Evolutionary conservation across 495 filamentous ascomycete genomes (phyloP).

Genomic region (Penicillium cosmopolitanum): DNA sequence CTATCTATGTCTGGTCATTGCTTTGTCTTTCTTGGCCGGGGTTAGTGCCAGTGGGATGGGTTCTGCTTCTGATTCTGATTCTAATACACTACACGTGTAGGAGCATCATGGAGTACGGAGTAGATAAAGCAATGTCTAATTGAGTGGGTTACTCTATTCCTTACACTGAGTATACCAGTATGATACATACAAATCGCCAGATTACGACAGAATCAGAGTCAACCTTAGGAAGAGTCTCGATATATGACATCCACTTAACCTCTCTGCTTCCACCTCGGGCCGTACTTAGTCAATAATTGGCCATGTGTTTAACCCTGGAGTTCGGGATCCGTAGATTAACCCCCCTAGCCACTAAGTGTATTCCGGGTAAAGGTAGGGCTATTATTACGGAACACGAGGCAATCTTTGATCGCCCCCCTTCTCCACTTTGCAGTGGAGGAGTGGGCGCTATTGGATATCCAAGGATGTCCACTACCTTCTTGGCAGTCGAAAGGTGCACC

Average conservation of each 20-base stretch:
- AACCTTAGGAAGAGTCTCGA: too few relatives aligned
- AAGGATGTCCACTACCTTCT: constrained; percentile 11
- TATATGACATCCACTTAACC: background rate
- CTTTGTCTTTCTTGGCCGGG: background rate
- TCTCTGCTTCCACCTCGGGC: background rate
- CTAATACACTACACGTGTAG: too few relatives aligned
- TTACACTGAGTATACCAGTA: too few relatives aligned
- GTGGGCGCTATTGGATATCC: constrained; percentile 26
- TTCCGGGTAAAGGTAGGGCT: background rate
- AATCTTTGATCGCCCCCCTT: constrained; percentile 12
- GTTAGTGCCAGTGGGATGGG: too few relatives aligned
- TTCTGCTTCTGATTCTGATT: too few relatives aligned
- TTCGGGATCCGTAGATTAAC: background rate
- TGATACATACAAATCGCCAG: too few relatives aligned
- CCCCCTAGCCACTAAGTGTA: background rate
- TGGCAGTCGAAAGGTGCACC: constrained; percentile 10
- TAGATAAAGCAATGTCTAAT: too few relatives aligned
- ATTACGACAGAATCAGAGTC: too few relatives aligned
- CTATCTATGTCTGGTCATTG: too few relatives aligned
- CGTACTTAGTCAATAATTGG: background rate
- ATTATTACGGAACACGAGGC: background rate
- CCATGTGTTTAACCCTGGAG: constrained; percentile 7
- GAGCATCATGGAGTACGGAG: too few relatives aligned
- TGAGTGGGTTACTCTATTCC: too few relatives aligned
- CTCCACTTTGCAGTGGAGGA: constrained; percentile 9